Evolutionary conservation across 257 asterid genomes (phyloP).

Genomic region (Fraxinus quadrangulata): DNA sequence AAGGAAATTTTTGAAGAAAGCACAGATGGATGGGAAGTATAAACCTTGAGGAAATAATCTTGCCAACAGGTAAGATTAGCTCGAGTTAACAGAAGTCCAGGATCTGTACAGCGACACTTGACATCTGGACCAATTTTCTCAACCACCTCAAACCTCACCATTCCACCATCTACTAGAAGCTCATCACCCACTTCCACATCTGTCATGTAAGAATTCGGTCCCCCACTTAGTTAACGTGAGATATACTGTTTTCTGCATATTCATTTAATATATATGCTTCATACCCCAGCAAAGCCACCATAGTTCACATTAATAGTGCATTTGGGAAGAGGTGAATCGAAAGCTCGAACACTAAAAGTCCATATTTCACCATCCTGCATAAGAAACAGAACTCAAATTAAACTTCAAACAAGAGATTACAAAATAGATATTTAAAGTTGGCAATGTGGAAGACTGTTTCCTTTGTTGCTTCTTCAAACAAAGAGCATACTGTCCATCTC

Average conservation of each 20-base stretch:
- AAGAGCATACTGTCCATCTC: conserved; percentile 23
- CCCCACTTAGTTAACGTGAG: conserved; percentile 19
- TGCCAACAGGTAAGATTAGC: conserved; percentile 99
- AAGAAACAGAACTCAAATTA: conserved; percentile 25
- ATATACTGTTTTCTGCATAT: background rate
- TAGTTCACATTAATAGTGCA: conserved; percentile 82
- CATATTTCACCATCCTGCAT: conserved; percentile 95
- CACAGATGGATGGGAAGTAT: conserved; percentile 13
- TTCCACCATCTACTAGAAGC: conserved; percentile 97
- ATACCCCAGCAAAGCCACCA: conserved; percentile 96
- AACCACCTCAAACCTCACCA: conserved; percentile 98
- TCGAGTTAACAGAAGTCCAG: conserved; percentile 94
- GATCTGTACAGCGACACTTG: conserved; percentile 90
- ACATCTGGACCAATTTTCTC: conserved; percentile 99
- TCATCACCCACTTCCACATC: conserved; percentile 94
- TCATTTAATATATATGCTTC: conserved; percentile 11
- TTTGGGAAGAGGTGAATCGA: conserved; percentile 73
- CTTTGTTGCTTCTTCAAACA: background rate
- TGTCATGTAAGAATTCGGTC: conserved; percentile 31
- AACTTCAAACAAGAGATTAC: conserved; percentile 5
- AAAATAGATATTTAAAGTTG: background rate
- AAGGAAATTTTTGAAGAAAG: conserved; percentile 10
- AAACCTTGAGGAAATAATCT: conserved; percentile 88
- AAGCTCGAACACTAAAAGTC: conserved; percentile 94
- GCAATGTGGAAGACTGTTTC: background rate